Base-by-base conservation (phyloP, 2,329 filamentous ascomycete genomes). In the Nectriaceae sp. region DNA sequence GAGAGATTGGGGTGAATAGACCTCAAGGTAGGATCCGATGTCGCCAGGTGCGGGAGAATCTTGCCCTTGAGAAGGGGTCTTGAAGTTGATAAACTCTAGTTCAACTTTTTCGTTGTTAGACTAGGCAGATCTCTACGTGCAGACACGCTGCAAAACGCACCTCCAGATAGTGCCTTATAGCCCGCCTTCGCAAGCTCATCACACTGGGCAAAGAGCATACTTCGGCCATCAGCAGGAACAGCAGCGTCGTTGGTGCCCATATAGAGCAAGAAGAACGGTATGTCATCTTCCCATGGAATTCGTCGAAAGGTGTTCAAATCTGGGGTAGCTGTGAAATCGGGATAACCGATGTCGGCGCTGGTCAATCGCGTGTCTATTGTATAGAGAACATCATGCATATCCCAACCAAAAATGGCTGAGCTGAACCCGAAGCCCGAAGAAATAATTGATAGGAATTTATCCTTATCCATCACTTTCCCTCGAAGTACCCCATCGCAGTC, bases 321-420 rank as follows among this genome's bases (percentile, higher is more conserved):
- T 3, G 88, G 82, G 22, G 88, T 74, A 8, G 89, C 89, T 45
- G 90, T 78, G 38, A 93, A 71, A 65, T 93, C 89, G 55, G 82
- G 79, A 67, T 92, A 92, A 38, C 89, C 89, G 63, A 90, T 91
- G 61, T 88, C 83, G 59, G 85, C 85, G 70, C 90, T 91, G 67
- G 87, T 90, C 63, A 92, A 85, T 62, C 80, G 80, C 47, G 91
- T 77, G 66, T 92, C 88, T 56, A 79, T 79, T 66, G 86, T 87
- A 69, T 92, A 93, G 24, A 87, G 89, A 68, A 83, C 77, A 61
- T 94, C 89, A 64, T 93, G 89, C 87, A 92, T 92, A 64, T 93
- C 89, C 89, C 89, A 93, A 61, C 89, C 88, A 64, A 92, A 93
- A 58, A 92, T 82, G 48, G 91, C 88, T 11, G 86, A 90, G 73